phyloP scores from a whole-genome alignment of 768 basidiomycete genomes.

The Amanita jacksonii region DNA sequence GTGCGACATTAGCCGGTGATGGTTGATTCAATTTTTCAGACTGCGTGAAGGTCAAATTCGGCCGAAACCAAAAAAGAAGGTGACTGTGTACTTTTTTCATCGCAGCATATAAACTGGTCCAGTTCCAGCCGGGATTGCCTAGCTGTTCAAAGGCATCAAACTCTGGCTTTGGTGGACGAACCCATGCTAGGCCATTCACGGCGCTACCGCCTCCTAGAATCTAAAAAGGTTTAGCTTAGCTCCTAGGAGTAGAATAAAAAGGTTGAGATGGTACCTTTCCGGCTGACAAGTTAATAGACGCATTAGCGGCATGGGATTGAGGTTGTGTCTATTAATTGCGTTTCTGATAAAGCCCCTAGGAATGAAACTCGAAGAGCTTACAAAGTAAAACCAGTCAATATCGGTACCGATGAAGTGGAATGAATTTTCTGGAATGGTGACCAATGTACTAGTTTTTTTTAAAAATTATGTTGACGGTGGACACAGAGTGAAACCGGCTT shows the following conservation, averaged over 20 bases:
- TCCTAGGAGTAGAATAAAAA: not conserved
- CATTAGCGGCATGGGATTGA: slow-evolving; percentile 17
- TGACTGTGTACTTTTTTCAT: slow-evolving; percentile 13
- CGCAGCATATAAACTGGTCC: slow-evolving; percentile 11
- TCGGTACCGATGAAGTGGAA: slow-evolving; percentile 20
- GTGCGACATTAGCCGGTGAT: slow-evolving; percentile 12
- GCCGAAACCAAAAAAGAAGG: not conserved
- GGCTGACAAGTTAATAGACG: slow-evolving; percentile 18
- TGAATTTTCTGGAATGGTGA: slow-evolving; percentile 21
- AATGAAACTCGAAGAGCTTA: slow-evolving; percentile 6
- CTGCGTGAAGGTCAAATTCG: slow-evolving; percentile 10
- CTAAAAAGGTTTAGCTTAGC: slow-evolving; percentile 9
- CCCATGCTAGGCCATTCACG: slow-evolving; percentile 28
- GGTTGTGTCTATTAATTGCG: slow-evolving; percentile 14
- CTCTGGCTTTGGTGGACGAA: slow-evolving; percentile 18
- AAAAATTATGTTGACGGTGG: too few relatives aligned
- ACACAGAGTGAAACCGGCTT: too few relatives aligned
- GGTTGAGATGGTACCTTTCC: slow-evolving; percentile 21
- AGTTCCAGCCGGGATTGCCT: slow-evolving; percentile 15
- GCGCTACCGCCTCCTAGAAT: slow-evolving; percentile 27
- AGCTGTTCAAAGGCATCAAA: slow-evolving; percentile 11
- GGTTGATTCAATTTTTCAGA: slow-evolving; percentile 20
- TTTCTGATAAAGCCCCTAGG: not conserved
- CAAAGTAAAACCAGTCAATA: slow-evolving; percentile 20
- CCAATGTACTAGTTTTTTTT: slow-evolving; percentile 16